Evolutionary conservation across 78 protist genomes (phyloP).

Genomic region (Speleostelium caveatum): DNA sequence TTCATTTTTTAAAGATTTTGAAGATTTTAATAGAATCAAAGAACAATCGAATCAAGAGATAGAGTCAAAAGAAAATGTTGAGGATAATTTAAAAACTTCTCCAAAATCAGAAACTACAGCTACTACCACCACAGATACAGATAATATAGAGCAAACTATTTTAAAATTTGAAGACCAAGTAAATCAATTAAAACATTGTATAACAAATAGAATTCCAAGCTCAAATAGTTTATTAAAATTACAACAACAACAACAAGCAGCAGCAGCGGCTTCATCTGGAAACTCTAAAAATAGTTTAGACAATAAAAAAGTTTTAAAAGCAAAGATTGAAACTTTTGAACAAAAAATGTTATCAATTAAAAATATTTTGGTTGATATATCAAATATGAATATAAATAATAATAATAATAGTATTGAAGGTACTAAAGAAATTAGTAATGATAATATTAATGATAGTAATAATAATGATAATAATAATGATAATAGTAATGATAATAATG

Average conservation of each 20-base stretch:
- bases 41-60: no score
- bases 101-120: no score
- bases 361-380: constrained; percentile 42
- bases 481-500: not conserved
- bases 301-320: constrained; percentile 7
- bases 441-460: not conserved
- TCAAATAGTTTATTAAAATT: not conserved
- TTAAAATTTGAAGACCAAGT: constrained; percentile 62
- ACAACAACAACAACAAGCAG: not conserved
- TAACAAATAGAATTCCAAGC: constrained; percentile 17
- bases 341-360: constrained; percentile 54
- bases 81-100: no score
- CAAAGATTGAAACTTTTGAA: constrained; percentile 52
- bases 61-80: no score
- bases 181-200: constrained; percentile 16
- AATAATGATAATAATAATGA: constrained; percentile 1
- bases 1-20: no score
- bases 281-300: not conserved
- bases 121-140: no score
- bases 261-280: not conserved
- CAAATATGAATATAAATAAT: not conserved
- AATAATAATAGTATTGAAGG: not conserved
- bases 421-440: not conserved
- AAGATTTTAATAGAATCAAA: no score
- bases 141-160: constrained; percentile 51